Conservation (phyloP, 768 basidiomycete genomes). For the Rhodocollybia butyracea region DNA sequence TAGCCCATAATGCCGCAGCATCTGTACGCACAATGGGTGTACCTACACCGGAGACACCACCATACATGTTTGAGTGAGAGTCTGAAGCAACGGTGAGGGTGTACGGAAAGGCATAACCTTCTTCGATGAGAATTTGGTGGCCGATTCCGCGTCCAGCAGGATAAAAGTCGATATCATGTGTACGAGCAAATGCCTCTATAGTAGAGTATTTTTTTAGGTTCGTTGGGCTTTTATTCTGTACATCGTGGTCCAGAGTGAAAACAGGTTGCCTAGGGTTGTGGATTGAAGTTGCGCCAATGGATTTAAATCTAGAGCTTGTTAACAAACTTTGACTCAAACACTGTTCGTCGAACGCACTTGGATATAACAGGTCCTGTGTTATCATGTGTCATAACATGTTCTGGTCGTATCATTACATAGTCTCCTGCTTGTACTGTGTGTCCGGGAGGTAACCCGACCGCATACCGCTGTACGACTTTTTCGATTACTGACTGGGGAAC, state of each 20-base stretch:
- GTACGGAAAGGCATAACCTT: constrained; percentile 96
- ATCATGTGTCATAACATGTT: constrained; percentile 98
- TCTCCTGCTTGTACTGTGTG: constrained; percentile 89
- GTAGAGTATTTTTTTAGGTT: constrained; percentile 90
- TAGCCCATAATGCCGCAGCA: constrained; percentile 95
- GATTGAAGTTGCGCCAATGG: constrained; percentile 86
- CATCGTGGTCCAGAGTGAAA: constrained; percentile 97
- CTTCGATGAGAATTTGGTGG: constrained; percentile 95
- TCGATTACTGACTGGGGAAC: constrained; percentile 94
- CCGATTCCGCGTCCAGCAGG: constrained; percentile 98
- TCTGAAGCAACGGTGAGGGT: constrained; percentile 95
- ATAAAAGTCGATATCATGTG: constrained; percentile 89
- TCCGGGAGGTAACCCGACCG: constrained; percentile 81
- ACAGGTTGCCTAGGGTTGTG: constrained; percentile 82
- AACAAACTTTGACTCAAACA: not conserved
- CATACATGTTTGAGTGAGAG: constrained; percentile 99
- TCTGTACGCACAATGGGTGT: constrained; percentile 97
- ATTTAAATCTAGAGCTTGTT: constrained; percentile 68
- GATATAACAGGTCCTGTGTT: constrained; percentile 98
- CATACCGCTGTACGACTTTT: constrained; percentile 96
- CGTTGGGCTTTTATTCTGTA: constrained; percentile 90
- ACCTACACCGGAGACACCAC: constrained; percentile 94
- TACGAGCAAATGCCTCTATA: constrained; percentile 88
- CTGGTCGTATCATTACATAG: constrained; percentile 99
- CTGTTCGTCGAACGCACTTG: constrained; percentile 56